A percentile compares a stretch with the other conserved stretches of the same genome.
Conservation (phyloP, 257 asterid species). For the Paraleonurus japonicus region DNA sequence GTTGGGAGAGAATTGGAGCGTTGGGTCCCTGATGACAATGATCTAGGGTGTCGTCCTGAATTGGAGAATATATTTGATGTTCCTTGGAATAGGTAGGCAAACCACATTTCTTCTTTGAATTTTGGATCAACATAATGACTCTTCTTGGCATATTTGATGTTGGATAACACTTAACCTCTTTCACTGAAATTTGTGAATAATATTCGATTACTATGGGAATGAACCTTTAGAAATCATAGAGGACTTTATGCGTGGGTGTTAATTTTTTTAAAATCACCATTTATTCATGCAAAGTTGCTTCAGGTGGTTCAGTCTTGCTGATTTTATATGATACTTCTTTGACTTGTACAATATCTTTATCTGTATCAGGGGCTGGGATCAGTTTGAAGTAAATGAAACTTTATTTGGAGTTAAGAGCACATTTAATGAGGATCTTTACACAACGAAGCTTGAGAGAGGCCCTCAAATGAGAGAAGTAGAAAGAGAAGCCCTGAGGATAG, state of each 20-base stretch:
- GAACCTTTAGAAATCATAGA: background rate
- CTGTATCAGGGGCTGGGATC: constrained; percentile 89
- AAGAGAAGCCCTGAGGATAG: constrained; percentile 78
- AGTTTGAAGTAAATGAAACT: constrained; percentile 78
- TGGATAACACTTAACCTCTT: constrained; percentile 5
- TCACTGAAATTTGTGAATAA: background rate
- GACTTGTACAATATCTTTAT: constrained; percentile 5
- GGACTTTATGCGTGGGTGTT: background rate
- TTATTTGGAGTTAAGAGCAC: constrained; percentile 96
- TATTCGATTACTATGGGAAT: background rate
- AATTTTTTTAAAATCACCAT: constrained; percentile 5
- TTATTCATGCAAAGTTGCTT: constrained; percentile 18
- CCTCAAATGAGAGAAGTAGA: constrained; percentile 87
- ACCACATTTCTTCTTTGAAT: constrained; percentile 14
- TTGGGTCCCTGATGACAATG: constrained; percentile 92
- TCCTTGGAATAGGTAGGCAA: constrained; percentile 71
- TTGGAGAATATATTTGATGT: constrained; percentile 81
- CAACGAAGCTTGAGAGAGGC: constrained; percentile 89
- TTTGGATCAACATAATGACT: background rate
- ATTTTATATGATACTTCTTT: constrained; percentile 18
- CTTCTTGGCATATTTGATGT: constrained; percentile 9
- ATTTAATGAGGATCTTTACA: constrained; percentile 88
- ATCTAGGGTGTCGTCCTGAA: constrained; percentile 72
- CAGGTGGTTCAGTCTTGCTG: constrained; percentile 2
- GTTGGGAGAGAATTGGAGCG: constrained; percentile 76